Evolutionary conservation across 140 eudicot genomes (phyloP), one percentile per base, ranked within the genome.

Genomic region (Cichorium intybus): DNA sequence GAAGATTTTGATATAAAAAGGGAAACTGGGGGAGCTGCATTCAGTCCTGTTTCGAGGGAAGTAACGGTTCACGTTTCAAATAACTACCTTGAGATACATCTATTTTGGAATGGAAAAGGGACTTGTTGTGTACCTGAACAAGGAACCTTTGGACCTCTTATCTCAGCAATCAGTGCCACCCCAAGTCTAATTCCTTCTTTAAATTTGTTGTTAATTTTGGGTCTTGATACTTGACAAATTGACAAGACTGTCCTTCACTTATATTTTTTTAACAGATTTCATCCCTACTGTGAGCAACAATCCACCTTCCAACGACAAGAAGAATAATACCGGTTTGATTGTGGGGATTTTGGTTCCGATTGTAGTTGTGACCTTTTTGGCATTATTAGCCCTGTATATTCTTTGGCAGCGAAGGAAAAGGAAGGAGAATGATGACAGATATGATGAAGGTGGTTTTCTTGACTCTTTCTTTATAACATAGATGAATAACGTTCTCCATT

Each of bases 81-180:
- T 75, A 87, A 84, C 71, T 84, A 74, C 68, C 75, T 87, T 22
- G 96, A 87, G 57, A 65, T 87, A 43, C 96, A 87, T 77, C 69
- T 87, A 27, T 79, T 87, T 28, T 84, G 95, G 92, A 78, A 86
- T 35, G 95, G 95, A 50, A 87, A 87, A 75, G 95, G 95, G 62
- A 84, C 95, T 48, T 87, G 89, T 45, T 84, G 95, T 59, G 71
- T 87, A 60, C 95, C 92, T 64, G 0, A 0, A 0, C 89, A 71
- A 79, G 95, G 92, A 18, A 27, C 71, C 53, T 87, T 79, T 62
- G 92, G 95, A 50, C 95, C 95, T 34, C 74, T 70, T 55, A 77
- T 84, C 27, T 87, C 95, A 50, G 95, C 95, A 24, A 64, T 87
- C 73, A 87, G 86, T 75, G 87, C 87, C 46, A 84, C 89, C 50